Base-by-base conservation (phyloP, 768 basidiomycete genomes). In the Neoboletus brunneissimus region DNA sequence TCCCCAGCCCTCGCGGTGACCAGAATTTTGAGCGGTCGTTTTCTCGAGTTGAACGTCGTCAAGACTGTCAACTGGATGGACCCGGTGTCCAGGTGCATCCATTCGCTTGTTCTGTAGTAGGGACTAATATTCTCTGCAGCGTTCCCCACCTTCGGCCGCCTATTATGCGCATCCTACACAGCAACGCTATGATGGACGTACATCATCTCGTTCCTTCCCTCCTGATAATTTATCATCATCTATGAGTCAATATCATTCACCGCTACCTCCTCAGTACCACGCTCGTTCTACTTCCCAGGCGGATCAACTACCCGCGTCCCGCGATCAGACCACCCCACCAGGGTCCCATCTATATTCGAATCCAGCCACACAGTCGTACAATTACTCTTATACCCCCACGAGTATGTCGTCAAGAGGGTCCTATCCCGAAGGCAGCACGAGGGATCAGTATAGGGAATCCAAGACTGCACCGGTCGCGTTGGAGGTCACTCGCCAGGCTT, bases 1-100 rank as follows among this genome's bases (percentile, higher is more conserved):
- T 58, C 72, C 77, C 81, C 47, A 69, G 64, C 46, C 75, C 79
- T 58, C 77, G 79, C 47, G 66, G 31, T 10, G 62, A 64, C 42
- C 65, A 63, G 29, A 64, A 38, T 52, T 57, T 58, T 13, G 62
- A 72, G 41, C 65, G 61, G 55, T 58, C 70, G 11, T 62, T 53
- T 60, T 48, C 64, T 37, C 67, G 67, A 46, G 57, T 60, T 35
- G 63, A 67, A 42, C 54, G 65, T 59, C 66, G 59, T 57, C 64
- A 51, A 44, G 70, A 67, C 51, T 23, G 66, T 58, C 55, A 55
- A 11, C 51, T 68, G 42, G 57, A 65, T 43, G 67, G 70, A 11
- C 72, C 72, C 23, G 67, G 68, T 38, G 58, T 73, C 48, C 72
- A 74, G 66, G 71, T 73, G 37, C 56, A 47, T 37, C 34, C 16